Evolutionary conservation across 495 filamentous ascomycete species (phyloP).

Genomic region (Xanthoparmelia taractica): DNA sequence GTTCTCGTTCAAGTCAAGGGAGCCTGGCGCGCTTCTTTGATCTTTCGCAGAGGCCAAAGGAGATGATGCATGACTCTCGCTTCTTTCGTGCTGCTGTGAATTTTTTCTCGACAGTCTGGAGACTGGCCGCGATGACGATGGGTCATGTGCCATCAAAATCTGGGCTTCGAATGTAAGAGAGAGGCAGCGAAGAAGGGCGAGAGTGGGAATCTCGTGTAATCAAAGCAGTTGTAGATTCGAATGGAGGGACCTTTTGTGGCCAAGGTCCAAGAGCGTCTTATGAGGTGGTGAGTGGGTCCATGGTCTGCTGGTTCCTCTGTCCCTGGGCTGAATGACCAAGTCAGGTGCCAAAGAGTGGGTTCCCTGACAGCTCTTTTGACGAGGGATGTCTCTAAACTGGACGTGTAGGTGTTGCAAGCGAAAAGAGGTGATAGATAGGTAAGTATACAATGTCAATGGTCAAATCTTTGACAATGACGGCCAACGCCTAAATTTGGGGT

Average conservation of each 20-base stretch:
- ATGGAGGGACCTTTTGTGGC: neutral
- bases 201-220: neutral
- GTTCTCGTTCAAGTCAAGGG: constrained; percentile 31
- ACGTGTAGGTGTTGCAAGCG: neutral
- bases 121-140: constrained; percentile 3
- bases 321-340: constrained; percentile 5
- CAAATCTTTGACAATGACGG: neutral
- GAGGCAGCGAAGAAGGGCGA: neutral
- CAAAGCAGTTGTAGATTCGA: neutral
- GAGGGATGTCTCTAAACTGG: neutral
- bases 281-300: constrained; percentile 7
- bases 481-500: neutral
- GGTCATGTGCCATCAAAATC: constrained; percentile 16
- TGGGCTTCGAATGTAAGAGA: neutral
- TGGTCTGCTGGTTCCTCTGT: constrained; percentile 13
- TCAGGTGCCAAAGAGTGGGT: constrained; percentile 2
- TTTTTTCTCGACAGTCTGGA: constrained; percentile 10
- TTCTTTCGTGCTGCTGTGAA: constrained; percentile 2
- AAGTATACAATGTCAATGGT: neutral
- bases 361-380: neutral
- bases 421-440: neutral
- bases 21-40: neutral
- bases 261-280: constrained; percentile 6
- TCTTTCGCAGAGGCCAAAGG: constrained; percentile 4
- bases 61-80: neutral